Percentiles rank a stretch among this genome's conserved stretches.
These are phyloP conservation scores for Xerocomus amazonicus DNA, from an alignment of 1,284 basidiomycete species.

Conservation along the genomic window DNA sequence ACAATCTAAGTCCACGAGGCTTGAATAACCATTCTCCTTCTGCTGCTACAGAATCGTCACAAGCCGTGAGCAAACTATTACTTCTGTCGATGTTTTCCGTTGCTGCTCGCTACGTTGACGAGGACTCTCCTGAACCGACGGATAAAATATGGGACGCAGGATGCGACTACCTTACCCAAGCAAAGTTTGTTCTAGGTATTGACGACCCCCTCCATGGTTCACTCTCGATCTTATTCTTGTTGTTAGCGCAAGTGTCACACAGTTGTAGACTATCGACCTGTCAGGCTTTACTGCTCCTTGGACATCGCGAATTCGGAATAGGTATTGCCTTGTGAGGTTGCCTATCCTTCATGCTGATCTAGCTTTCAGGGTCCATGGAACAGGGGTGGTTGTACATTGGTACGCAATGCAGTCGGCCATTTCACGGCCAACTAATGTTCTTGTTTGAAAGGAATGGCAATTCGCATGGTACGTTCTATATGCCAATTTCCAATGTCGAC, in stretches of 20 bases:
- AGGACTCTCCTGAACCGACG: slow-evolving; percentile 41
- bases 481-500: background rate
- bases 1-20: slow-evolving; percentile 14
- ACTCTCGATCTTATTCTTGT: slow-evolving; percentile 4
- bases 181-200: slow-evolving; percentile 64
- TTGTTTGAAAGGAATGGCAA: slow-evolving; percentile 57
- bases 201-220: background rate
- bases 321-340: slow-evolving; percentile 35
- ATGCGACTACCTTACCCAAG: slow-evolving; percentile 62
- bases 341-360: slow-evolving; percentile 8
- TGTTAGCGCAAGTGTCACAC: slow-evolving; percentile 60
- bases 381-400: slow-evolving; percentile 81
- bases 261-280: slow-evolving; percentile 66
- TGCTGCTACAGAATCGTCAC: slow-evolving; percentile 48
- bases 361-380: slow-evolving; percentile 57
- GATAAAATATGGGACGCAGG: slow-evolving; percentile 73
- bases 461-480: slow-evolving; percentile 58
- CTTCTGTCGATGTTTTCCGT: slow-evolving; percentile 78
- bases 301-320: slow-evolving; percentile 80
- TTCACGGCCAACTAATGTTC: background rate
- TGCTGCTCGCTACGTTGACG: slow-evolving; percentile 65
- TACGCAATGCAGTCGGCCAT: slow-evolving; percentile 25
- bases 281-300: slow-evolving; percentile 73
- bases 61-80: slow-evolving; percentile 65
- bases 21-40: slow-evolving; percentile 14